A percentile compares a stretch with the other conserved stretches of the same genome.
These are phyloP conservation scores for Friedmanniomyces simplex DNA, from an alignment of 495 filamentous ascomycete species.

Conservation along the genomic window DNA sequence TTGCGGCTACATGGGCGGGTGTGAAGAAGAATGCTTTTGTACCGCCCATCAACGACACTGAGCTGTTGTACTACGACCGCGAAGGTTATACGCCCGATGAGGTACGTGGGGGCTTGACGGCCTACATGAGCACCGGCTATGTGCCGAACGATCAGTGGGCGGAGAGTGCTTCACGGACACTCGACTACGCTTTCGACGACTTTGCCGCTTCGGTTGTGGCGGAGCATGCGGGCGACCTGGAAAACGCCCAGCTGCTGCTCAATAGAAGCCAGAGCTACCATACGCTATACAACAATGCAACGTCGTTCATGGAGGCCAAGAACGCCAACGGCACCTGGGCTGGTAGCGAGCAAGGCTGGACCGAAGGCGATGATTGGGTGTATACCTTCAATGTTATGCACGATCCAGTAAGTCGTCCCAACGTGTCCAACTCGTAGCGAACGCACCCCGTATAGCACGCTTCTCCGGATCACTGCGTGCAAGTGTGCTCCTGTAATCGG, in stretches of 20 bases:
- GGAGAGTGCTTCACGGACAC: constrained; percentile 16
- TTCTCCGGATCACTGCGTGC: too few relatives aligned
- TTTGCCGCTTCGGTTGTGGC: constrained; percentile 17
- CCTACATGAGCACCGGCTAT: constrained; percentile 16
- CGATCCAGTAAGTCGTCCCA: too few relatives aligned
- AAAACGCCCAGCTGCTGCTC: background rate
- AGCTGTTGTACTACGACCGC: constrained; percentile 21
- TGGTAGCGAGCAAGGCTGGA: constrained; percentile 19
- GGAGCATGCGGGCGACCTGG: constrained; percentile 14
- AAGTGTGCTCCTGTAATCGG: too few relatives aligned
- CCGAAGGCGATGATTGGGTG: constrained; percentile 20
- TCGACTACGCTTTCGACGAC: constrained; percentile 21
- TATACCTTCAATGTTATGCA: constrained; percentile 22
- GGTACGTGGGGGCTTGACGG: constrained; percentile 16
- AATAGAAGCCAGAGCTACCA: constrained; percentile 13
- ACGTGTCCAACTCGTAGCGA: too few relatives aligned
- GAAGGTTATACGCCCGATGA: constrained; percentile 20
- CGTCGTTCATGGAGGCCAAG: constrained; percentile 18
- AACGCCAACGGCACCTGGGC: constrained; percentile 21
- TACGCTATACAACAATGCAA: constrained; percentile 14
- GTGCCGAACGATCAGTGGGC: constrained; percentile 21
- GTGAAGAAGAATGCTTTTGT: constrained; percentile 20
- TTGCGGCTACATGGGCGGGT: constrained; percentile 13
- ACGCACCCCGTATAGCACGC: too few relatives aligned
- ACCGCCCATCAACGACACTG: constrained; percentile 11